Conservation (phyloP, 2,329 filamentous ascomycete species). For the Madurella mycetomatis region DNA sequence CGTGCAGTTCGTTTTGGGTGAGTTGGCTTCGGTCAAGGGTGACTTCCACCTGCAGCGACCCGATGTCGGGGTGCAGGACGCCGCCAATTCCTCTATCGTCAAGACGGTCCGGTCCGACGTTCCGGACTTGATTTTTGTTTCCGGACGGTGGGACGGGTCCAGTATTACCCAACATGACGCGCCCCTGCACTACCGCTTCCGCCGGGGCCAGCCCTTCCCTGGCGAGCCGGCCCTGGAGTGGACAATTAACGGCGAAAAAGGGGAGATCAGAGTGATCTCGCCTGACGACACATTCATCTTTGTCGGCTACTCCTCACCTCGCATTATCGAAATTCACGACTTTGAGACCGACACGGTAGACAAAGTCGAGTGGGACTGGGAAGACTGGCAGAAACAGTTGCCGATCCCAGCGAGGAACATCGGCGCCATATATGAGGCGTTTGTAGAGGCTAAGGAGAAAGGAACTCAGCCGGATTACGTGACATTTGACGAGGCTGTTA, state of each 20-base stretch:
- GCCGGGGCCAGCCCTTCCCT: constrained; percentile 46
- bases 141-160: constrained; percentile 27
- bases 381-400: constrained; percentile 43
- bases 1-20: constrained; percentile 43
- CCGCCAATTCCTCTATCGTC: constrained; percentile 22
- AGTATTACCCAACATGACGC: constrained; percentile 28
- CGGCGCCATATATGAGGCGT: constrained; percentile 53
- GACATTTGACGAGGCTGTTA: constrained; percentile 40
- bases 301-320: constrained; percentile 29
- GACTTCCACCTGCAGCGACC: constrained; percentile 44
- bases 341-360: constrained; percentile 42
- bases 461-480: constrained; percentile 28
- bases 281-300: constrained; percentile 25
- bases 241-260: constrained; percentile 48
- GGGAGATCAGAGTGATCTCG: constrained; percentile 42
- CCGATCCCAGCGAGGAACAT: constrained; percentile 45
- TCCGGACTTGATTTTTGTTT: constrained; percentile 31
- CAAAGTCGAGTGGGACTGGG: constrained; percentile 41
- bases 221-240: constrained; percentile 44
- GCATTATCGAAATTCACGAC: constrained; percentile 45
- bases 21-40: constrained; percentile 32
- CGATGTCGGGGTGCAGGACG: constrained; percentile 34
- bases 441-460: constrained; percentile 31
- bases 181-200: constrained; percentile 41
- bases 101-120: constrained; percentile 24